Evolutionary conservation across 2,329 filamentous ascomycete genomes (phyloP).

Genomic region (Chalara sp.): DNA sequence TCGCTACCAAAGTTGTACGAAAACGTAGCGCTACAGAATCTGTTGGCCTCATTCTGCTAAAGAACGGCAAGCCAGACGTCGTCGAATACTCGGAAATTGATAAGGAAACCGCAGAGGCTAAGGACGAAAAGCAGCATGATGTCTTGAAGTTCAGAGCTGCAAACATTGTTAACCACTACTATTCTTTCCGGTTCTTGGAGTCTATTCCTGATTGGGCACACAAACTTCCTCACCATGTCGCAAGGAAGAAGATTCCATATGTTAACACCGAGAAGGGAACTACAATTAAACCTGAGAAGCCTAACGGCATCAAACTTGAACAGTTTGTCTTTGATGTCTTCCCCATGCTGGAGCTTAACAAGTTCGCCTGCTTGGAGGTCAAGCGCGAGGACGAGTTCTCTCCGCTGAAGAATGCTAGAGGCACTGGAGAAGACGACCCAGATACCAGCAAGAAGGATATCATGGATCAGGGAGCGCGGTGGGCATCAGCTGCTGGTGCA

Average conservation of each 20-base stretch:
- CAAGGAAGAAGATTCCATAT: conserved; percentile 95
- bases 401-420: conserved; percentile 83
- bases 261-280: conserved; percentile 71
- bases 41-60: conserved; percentile 87
- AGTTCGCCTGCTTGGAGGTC: conserved; percentile 95
- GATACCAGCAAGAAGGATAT: conserved; percentile 91
- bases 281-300: conserved; percentile 82
- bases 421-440: conserved; percentile 85
- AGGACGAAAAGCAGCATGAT: conserved; percentile 71
- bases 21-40: conserved; percentile 96
- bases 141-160: conserved; percentile 94
- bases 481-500: conserved; percentile 74
- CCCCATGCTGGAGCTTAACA: conserved; percentile 74
- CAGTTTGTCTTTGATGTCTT: conserved; percentile 99
- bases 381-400: conserved; percentile 97
- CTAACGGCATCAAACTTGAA: conserved; percentile 98
- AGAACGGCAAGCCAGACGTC: conserved; percentile 94
- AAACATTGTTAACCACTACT: conserved; percentile 99
- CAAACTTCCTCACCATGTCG: conserved; percentile 89
- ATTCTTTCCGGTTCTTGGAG: conserved; percentile 88
- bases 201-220: conserved; percentile 81
- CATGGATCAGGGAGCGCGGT: conserved; percentile 81
- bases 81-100: conserved; percentile 99
- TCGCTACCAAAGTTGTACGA: conserved; percentile 98
- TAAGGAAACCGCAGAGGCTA: conserved; percentile 77